Evolutionary conservation across 1,284 basidiomycete genomes (phyloP), one percentile per base, ranked within the genome.

Genomic region (Ustilago nuda): DNA sequence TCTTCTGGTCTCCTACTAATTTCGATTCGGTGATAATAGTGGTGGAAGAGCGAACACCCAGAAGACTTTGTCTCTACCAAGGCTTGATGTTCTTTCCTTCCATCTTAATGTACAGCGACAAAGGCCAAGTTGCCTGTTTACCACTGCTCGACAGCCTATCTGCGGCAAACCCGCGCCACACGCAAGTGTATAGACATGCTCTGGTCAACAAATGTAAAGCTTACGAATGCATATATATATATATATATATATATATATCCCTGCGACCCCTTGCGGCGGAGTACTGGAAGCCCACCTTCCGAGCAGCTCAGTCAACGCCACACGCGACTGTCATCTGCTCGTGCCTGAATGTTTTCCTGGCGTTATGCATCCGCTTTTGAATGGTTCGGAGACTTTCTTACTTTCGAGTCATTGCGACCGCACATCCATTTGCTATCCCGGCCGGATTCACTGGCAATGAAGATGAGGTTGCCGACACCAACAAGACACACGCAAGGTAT

Each of bases 21-120:
- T 35, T 50, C 3, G 11, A 32, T 1, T 33, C 13, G 27, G 36
- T 32, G 48, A 12, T 17, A 9, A 45, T 57, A 73, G 67, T 77
- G 75, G 75, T 77, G 75, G 75, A 77, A 73, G 67, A 70, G 70
- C 60, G 75, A 77, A 50, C 70, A 77, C 23, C 75, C 75, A 9
- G 66, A 77, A 41, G 70, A 77, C 43, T 17, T 73, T 32, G 67
- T 71, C n/a, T 32, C 64, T 30, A n/a, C 50, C 57, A 76, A 76
- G 45, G 68, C 61, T 35, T 76, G 52, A 50, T 5, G 19, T 30
- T 37, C 7, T 12, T 50, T 12, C 12, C 5, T 23, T 30, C 27
- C 45, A 30, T 48, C 45, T 30, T 48, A 8, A 48, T 48, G 7
- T 8, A 13, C 39, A 7, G 36, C 36, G 36, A 37, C 36, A 37